Evolutionary conservation across 75 land plant species (phyloP), one percentile per base, ranked within the genome.

Genomic region (Cupressus sempervirens): DNA sequence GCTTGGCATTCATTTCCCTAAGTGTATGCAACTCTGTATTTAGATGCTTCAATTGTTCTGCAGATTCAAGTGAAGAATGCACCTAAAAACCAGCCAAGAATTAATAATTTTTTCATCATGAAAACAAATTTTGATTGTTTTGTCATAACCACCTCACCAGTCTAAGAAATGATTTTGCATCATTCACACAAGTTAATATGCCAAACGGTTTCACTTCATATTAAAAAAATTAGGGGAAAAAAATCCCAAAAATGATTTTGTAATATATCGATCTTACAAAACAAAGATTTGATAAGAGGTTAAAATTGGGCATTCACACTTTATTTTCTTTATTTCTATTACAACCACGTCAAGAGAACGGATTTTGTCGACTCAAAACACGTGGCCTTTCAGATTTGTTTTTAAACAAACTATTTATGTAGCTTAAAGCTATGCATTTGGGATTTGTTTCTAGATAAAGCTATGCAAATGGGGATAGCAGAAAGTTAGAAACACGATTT

Each of bases 1-100:
- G 73, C 65, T 92, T 89, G 11, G 84, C 89, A 88, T 93, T 95
- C 85, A 87, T 93, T 80, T 93, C 87, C 12, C 75, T 56, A 30
- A 90, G 0, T 29, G 88, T 67, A 53, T 86, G 83, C 15, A 87
- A 32, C 52, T 94, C 90, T 10, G 89, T 36, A 50, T 90, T 92
- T 86, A 93, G 83, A 85, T 83, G 86, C 26, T 87, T 92, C 46
- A 88, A 46, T 67, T 81, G 82, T 38, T 92, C 95, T 29, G 90
- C 14, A 35, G 93, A 90, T 73, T 90, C 93, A 87, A 93, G 92
- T 35, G 91, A 32, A 52, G 90, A 85, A 32, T 84, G 84, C 70
- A 73, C 88, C 95, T 94, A 84, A 20, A 62, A 84, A 18, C 34
- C 34, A 50, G 85, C 88, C 91, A 85, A 84, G 29, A 81, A 20